These are phyloP conservation scores for Mucor piriformis DNA, from an alignment of 371 early-diverging fungal genomes.

Conservation along the genomic window DNA sequence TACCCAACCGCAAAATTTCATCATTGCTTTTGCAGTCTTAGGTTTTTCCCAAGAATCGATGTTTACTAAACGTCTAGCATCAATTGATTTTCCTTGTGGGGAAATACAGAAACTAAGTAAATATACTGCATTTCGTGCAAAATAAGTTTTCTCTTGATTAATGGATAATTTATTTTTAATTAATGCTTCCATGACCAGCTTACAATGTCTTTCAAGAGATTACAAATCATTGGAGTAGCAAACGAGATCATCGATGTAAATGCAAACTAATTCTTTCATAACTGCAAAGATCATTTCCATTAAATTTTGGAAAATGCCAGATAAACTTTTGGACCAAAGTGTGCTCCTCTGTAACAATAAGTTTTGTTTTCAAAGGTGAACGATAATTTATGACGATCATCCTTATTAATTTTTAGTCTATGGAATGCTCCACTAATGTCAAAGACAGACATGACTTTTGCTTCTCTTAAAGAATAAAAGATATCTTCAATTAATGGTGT, in stretches of 20 bases:
- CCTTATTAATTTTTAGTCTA: background rate
- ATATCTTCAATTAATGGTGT: background rate
- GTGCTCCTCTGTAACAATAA: background rate
- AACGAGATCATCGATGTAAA: background rate
- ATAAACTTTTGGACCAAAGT: background rate
- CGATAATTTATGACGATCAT: background rate
- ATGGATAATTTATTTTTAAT: constrained; percentile 1
- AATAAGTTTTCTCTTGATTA: background rate
- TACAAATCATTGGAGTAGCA: background rate
- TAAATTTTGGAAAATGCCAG: background rate
- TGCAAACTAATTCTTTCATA: background rate
- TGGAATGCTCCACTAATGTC: background rate
- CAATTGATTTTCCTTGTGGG: constrained; percentile 15
- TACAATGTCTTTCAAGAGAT: background rate
- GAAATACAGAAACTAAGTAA: background rate
- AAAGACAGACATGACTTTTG: background rate
- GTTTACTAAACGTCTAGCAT: constrained; percentile 13
- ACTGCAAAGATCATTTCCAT: background rate
- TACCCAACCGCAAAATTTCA: constrained; percentile 25
- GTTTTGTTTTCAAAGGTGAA: background rate
- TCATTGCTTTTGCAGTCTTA: constrained; percentile 12
- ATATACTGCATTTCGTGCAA: background rate
- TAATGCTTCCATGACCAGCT: background rate
- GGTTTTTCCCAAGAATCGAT: constrained; percentile 14
- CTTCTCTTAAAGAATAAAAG: background rate